Percentiles rank a stretch among this genome's conserved stretches.
Evolutionary conservation across 306 rosid genomes (phyloP).

Genomic region (Quercus dentata): DNA sequence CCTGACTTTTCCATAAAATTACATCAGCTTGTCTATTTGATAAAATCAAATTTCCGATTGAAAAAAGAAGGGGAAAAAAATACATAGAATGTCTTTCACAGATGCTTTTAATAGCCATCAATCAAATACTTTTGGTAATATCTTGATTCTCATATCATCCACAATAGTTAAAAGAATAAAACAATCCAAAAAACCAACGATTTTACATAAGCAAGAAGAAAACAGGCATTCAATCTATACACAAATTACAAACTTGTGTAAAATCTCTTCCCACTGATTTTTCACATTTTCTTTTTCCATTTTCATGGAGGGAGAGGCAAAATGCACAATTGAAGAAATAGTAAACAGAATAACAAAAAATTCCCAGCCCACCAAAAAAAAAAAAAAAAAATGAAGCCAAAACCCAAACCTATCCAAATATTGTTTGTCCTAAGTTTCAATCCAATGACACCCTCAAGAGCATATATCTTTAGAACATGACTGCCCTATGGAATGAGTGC

Average conservation of each 20-base stretch:
- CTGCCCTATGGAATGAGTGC: background rate
- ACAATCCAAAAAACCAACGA: background rate
- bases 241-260: constrained; percentile 28
- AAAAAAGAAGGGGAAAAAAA: too few species aligned
- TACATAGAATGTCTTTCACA: too few species aligned
- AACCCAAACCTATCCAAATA: constrained; percentile 8
- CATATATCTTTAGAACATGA: background rate
- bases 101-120: too few species aligned
- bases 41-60: too few species aligned
- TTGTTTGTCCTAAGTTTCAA: background rate
- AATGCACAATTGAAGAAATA: constrained; percentile 19
- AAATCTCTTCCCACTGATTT: background rate
- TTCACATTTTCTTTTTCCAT: background rate
- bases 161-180: background rate
- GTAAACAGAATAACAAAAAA: constrained; percentile 3
- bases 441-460: background rate
- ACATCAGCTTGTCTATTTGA: too few species aligned
- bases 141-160: too few species aligned
- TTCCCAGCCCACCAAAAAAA: background rate
- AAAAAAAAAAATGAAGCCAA: background rate
- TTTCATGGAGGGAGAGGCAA: background rate
- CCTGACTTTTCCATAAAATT: too few species aligned
- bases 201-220: constrained; percentile 7
- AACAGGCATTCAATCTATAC: constrained; percentile 14
- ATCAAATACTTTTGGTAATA: too few species aligned